phyloP scores from a whole-genome alignment of 1,139 yeast genomes.

The Pichia kudriavzevii region DNA sequence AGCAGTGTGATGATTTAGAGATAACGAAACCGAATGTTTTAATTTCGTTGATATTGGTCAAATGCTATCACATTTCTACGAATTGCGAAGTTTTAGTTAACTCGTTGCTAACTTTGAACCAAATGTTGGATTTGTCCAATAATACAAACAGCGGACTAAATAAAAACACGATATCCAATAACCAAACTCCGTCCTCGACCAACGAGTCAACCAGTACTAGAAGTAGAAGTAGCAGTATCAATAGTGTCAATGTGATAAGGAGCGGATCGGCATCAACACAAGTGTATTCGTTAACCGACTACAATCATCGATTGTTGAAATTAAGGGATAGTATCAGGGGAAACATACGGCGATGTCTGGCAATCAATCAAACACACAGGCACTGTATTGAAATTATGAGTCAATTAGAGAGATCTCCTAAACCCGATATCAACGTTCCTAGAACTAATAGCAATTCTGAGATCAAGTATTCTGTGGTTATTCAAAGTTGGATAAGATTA shows the following conservation, averaged over 20 bases:
- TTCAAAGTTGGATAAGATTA: slow-evolving; percentile 14
- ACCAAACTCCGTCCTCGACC: background rate
- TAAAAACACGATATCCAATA: background rate
- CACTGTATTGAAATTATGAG: slow-evolving; percentile 8
- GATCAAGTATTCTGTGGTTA: slow-evolving; percentile 12
- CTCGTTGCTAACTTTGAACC: slow-evolving; percentile 22
- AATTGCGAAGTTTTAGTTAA: slow-evolving; percentile 15
- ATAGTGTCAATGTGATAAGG: background rate
- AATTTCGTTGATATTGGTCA: slow-evolving; percentile 21
- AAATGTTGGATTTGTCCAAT: background rate
- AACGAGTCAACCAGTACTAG: background rate
- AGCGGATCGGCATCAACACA: too few species aligned
- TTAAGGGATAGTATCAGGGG: slow-evolving; percentile 10
- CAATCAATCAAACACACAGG: slow-evolving; percentile 12
- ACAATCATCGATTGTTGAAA: slow-evolving; percentile 11
- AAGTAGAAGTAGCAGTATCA: slow-evolving; percentile 7
- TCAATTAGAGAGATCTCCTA: slow-evolving; percentile 2
- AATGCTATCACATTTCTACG: slow-evolving; percentile 21
- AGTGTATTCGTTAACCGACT: too few species aligned
- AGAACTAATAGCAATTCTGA: slow-evolving; percentile 12
- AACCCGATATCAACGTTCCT: slow-evolving; percentile 11
- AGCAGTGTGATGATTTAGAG: slow-evolving; percentile 30
- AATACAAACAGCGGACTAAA: background rate
- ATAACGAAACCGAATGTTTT: slow-evolving; percentile 25
- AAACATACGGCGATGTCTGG: slow-evolving; percentile 13